Percentiles rank a stretch among this genome's conserved stretches.
These are phyloP conservation scores for Suhomyces anneliseae DNA, from an alignment of 1,139 yeast genomes.

Conservation along the genomic window DNA sequence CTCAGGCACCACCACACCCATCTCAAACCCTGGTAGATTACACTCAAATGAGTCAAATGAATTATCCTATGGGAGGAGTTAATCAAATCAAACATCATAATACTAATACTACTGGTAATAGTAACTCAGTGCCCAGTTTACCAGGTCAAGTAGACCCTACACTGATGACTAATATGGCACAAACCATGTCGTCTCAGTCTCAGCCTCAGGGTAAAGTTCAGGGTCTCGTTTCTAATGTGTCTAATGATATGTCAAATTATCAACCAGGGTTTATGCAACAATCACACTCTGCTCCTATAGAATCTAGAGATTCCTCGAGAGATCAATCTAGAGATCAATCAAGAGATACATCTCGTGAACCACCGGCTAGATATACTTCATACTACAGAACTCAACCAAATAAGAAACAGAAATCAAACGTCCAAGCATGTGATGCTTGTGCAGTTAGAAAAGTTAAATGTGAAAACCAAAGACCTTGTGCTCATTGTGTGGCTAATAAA, in stretches of 20 bases:
- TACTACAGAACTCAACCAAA: conserved; percentile 10
- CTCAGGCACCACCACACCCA: too few relatives aligned
- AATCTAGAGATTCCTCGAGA: not conserved
- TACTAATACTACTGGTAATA: too few relatives aligned
- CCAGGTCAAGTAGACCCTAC: too few relatives aligned
- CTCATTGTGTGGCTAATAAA: conserved; percentile 39
- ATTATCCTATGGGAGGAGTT: too few relatives aligned
- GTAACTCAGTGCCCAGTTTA: too few relatives aligned
- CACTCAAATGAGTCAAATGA: too few relatives aligned
- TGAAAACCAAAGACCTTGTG: conserved; percentile 42
- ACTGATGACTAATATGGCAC: too few relatives aligned
- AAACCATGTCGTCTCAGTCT: too few relatives aligned
- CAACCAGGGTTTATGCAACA: not conserved
- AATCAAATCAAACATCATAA: too few relatives aligned
- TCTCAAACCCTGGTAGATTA: too few relatives aligned
- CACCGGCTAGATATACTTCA: conserved; percentile 7
- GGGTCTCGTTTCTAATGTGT: not conserved
- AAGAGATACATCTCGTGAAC: not conserved
- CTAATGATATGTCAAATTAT: not conserved
- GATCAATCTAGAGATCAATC: not conserved
- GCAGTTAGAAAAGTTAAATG: conserved; percentile 47
- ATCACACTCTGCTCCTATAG: not conserved
- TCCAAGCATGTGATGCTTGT: conserved; percentile 44
- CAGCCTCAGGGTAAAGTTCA: not conserved
- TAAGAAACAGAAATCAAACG: conserved; percentile 15